phyloP scores from a whole-genome alignment of 2,329 filamentous ascomycete species.

The Septoria petroselini region DNA sequence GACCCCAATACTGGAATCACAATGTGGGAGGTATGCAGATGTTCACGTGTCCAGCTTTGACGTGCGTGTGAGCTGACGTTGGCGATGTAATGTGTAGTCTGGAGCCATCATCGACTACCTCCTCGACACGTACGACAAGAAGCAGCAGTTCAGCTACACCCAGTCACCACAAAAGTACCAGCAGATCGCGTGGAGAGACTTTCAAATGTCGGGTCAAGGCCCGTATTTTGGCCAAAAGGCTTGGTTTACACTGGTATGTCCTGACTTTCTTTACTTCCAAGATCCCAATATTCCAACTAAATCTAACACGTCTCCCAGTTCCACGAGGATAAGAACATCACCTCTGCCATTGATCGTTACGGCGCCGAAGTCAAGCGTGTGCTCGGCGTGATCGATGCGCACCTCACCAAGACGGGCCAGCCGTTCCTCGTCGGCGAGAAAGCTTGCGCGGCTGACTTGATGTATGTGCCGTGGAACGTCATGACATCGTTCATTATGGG shows the following conservation, averaged over 20 bases:
- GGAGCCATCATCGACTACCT: conserved; percentile 34
- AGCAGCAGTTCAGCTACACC: conserved; percentile 30
- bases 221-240: conserved; percentile 45
- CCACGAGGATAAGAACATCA: conserved; percentile 29
- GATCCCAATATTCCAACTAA: too few species aligned
- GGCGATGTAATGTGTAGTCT: too few species aligned
- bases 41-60: neutral
- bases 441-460: neutral
- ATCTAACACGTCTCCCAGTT: conserved; percentile 6
- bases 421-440: conserved; percentile 44
- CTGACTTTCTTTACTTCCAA: too few species aligned
- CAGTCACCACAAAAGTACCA: conserved; percentile 29
- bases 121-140: conserved; percentile 35
- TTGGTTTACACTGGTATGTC: conserved; percentile 46
- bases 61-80: too few species aligned
- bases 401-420: conserved; percentile 22
- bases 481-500: conserved; percentile 38
- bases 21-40: conserved; percentile 35
- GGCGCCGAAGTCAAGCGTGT: conserved; percentile 46
- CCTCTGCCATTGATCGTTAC: conserved; percentile 47
- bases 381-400: neutral
- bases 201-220: conserved; percentile 34
- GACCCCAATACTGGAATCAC: conserved; percentile 47
- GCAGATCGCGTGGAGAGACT: conserved; percentile 34
- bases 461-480: neutral